These are phyloP conservation scores for Aspergillus egyptiacus DNA, from an alignment of 495 filamentous ascomycete species.

Conservation along the genomic window DNA sequence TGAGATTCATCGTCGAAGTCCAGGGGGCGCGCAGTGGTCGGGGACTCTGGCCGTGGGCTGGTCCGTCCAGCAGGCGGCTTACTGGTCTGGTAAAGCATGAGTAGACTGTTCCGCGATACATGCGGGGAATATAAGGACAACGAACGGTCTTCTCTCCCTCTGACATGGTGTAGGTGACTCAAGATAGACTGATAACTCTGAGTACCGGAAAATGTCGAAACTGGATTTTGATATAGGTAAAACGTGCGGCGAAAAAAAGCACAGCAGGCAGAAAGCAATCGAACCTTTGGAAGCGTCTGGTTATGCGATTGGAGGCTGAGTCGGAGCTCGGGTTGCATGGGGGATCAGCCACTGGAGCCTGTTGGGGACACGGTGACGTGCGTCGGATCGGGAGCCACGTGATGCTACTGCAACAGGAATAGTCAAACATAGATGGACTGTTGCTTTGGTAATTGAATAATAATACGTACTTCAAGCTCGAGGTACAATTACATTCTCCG, in stretches of 20 bases:
- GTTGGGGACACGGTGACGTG: slow-evolving; percentile 29
- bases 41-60: slow-evolving; percentile 62
- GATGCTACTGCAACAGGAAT: slow-evolving; percentile 9
- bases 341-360: slow-evolving; percentile 16
- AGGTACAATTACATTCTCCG: neutral
- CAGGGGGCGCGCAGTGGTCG: slow-evolving; percentile 73
- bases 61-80: slow-evolving; percentile 28
- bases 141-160: slow-evolving; percentile 39
- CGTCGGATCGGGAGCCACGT: no score
- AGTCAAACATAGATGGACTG: neutral
- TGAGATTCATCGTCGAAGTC: slow-evolving; percentile 85
- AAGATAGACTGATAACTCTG: neutral
- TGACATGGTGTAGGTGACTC: slow-evolving; percentile 26
- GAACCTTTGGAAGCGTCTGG: slow-evolving; percentile 9
- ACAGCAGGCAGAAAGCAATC: slow-evolving; percentile 27
- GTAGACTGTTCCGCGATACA: slow-evolving; percentile 9
- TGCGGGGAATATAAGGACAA: slow-evolving; percentile 9
- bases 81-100: slow-evolving; percentile 26
- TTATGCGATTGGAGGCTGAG: slow-evolving; percentile 21
- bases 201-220: neutral
- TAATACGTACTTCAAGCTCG: neutral
- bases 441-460: neutral
- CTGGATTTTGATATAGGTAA: slow-evolving; percentile 1
- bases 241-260: slow-evolving; percentile 9
- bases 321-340: slow-evolving; percentile 17